Evolutionary conservation across 2,329 filamentous ascomycete species (phyloP), one percentile per base, ranked within the genome.

Genomic region (Westerdykella sp.): DNA sequence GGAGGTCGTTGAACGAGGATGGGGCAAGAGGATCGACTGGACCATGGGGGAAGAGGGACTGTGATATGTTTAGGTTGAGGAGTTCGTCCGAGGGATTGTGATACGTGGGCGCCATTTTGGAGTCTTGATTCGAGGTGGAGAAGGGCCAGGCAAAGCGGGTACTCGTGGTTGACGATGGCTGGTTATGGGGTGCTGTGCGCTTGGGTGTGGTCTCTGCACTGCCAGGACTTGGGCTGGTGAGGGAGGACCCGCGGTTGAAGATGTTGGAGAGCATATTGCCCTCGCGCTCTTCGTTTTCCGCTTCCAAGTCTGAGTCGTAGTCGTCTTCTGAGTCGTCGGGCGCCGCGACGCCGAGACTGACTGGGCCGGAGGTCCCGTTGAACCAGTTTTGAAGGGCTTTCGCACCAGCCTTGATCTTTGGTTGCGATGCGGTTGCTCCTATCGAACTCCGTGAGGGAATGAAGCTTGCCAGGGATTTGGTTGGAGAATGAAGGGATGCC

Each of bases 1-100:
- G 73, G 11, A 83, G 70, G 43, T 74, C 72, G 54, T 79, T 73
- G 64, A 80, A 76, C 1, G 76, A 73, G 34, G 74, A 72, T 5
- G 77, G 74, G 2, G 71, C 71, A 14, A 73, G 67, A 2, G 74
- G 67, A 47, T 75, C 69, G 12, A 69, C 61, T 1, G 71, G 67
- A 2, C 73, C 73, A 30, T 73, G 63, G 5, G 78, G 76, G 50
- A 78, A 80, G 34, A 82, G 70, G 5, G 74, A 67, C 22, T 70
- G 67, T 30, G 68, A 65, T 50, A 81, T 73, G 58, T 80, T 75
- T 35, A 81, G 59, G 42, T 72, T 75, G 6, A 77, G 60, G 18
- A 81, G 64, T 44, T 82, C 78, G 32, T 73, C 62, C 6, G 63
- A 52, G 25, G 59, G 58, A 39, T 67, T 58, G 51, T 67, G 63